phyloP scores from a whole-genome alignment of 805 yeast species.

The Zygotorulaspora florentina region DNA sequence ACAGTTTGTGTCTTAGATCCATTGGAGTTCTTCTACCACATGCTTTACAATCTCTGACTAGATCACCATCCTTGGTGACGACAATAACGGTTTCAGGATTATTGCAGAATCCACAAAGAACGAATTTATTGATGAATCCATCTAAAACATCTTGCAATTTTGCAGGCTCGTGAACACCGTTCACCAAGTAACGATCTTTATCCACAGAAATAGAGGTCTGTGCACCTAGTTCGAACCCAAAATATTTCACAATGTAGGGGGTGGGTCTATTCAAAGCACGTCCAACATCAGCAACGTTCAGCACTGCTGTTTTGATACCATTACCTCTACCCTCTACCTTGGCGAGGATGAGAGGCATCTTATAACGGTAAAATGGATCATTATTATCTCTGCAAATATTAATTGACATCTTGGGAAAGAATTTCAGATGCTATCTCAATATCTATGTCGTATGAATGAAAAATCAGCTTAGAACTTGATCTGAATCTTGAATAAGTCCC shows the following conservation, averaged over 20 bases:
- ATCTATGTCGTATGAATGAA: too few relatives aligned
- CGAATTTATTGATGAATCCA: slow-evolving; percentile 89
- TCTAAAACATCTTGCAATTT: slow-evolving; percentile 92
- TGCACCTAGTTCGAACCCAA: slow-evolving; percentile 96
- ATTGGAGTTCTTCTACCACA: slow-evolving; percentile 87
- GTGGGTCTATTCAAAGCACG: slow-evolving; percentile 93
- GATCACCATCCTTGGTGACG: slow-evolving; percentile 58
- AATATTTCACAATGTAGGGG: slow-evolving; percentile 84
- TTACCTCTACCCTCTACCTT: slow-evolving; percentile 98
- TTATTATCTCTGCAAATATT: slow-evolving; percentile 95
- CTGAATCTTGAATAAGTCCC: not conserved
- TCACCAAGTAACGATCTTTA: slow-evolving; percentile 83
- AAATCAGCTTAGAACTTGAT: too few relatives aligned
- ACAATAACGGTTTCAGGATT: slow-evolving; percentile 96
- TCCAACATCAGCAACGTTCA: slow-evolving; percentile 88
- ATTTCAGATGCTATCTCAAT: not conserved
- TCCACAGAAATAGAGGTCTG: slow-evolving; percentile 79
- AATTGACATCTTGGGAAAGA: slow-evolving; percentile 58
- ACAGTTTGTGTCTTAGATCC: slow-evolving; percentile 81
- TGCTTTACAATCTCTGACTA: slow-evolving; percentile 94
- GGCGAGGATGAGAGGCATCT: slow-evolving; percentile 97
- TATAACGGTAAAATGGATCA: slow-evolving; percentile 98
- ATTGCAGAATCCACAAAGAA: slow-evolving; percentile 89
- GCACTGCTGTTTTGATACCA: slow-evolving; percentile 94
- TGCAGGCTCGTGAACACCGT: slow-evolving; percentile 88